Conservation (phyloP, 1,139 yeast genomes). For the Yarrowia galli region DNA sequence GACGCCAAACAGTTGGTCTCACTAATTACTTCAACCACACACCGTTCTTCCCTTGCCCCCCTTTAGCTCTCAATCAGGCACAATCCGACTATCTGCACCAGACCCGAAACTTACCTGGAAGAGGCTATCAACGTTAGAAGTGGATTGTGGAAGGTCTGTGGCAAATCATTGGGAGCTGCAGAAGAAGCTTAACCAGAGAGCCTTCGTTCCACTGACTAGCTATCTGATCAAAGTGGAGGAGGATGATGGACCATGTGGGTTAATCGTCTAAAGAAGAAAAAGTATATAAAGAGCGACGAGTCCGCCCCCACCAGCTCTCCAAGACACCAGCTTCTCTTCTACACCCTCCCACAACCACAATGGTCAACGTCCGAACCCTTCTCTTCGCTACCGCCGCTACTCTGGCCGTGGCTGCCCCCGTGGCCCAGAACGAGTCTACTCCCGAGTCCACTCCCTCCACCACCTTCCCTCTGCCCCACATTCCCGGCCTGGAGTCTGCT, state of each 20-base stretch:
- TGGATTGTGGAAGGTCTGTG: not conserved
- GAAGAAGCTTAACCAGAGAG: not conserved
- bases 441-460: slow-evolving; percentile 4
- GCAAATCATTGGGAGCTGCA: not conserved
- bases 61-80: not conserved
- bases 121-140: not conserved
- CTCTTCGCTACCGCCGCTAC: slow-evolving; percentile 3
- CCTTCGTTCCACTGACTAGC: not conserved
- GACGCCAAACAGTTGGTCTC: too few species aligned
- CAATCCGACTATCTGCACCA: not conserved
- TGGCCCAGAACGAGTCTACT: not conserved
- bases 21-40: too few species aligned
- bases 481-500: slow-evolving; percentile 27
- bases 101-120: slow-evolving; percentile 8
- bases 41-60: too few species aligned
- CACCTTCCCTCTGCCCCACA: slow-evolving; percentile 25
- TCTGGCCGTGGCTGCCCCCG: slow-evolving; percentile 29
- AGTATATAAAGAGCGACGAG: not conserved
- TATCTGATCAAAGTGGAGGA: slow-evolving; percentile 3
- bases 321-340: not conserved
- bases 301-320: too few species aligned
- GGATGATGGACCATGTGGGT: not conserved
- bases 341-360: not conserved
- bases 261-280: not conserved
- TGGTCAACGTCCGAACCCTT: slow-evolving; percentile 24